Conservation (phyloP, 495 filamentous ascomycete species). For the Aspergillus nanangensis region DNA sequence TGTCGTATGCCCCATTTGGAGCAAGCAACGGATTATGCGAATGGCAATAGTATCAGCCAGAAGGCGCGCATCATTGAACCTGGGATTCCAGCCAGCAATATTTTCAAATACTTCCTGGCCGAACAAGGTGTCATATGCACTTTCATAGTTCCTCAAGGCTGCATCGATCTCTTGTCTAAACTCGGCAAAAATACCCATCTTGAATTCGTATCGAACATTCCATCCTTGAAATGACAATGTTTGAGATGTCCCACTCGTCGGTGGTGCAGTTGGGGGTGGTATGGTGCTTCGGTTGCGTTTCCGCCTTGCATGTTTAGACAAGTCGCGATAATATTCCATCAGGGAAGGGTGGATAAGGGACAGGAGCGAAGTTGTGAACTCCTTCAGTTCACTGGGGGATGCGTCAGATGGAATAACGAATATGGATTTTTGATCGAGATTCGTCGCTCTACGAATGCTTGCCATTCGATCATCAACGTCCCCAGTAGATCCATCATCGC, state of each 20-base stretch:
- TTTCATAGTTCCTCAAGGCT: conserved; percentile 75
- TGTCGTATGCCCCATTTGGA: conserved; percentile 72
- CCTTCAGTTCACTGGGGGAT: conserved; percentile 54
- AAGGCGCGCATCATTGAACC: conserved; percentile 81
- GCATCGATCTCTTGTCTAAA: conserved; percentile 87
- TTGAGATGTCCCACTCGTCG: conserved; percentile 76
- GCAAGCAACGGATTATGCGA: conserved; percentile 70
- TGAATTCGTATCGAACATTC: conserved; percentile 91
- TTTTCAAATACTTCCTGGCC: conserved; percentile 77
- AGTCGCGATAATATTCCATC: conserved; percentile 84
- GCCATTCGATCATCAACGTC: conserved; percentile 73
- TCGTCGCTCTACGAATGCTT: conserved; percentile 70
- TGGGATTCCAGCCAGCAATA: conserved; percentile 78
- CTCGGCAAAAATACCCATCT: conserved; percentile 83
- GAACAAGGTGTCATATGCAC: conserved; percentile 77
- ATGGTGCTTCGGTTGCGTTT: conserved; percentile 71
- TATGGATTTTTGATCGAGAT: conserved; percentile 72
- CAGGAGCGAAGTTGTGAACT: conserved; percentile 61
- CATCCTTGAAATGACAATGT: conserved; percentile 80
- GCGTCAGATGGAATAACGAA: conserved; percentile 68
- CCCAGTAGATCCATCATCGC: conserved; percentile 50
- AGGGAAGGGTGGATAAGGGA: conserved; percentile 55
- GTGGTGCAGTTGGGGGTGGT: conserved; percentile 79
- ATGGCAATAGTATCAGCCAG: conserved; percentile 76
- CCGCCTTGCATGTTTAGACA: conserved; percentile 81